Base-by-base conservation (phyloP, 768 basidiomycete genomes). In the Mycena pura region DNA sequence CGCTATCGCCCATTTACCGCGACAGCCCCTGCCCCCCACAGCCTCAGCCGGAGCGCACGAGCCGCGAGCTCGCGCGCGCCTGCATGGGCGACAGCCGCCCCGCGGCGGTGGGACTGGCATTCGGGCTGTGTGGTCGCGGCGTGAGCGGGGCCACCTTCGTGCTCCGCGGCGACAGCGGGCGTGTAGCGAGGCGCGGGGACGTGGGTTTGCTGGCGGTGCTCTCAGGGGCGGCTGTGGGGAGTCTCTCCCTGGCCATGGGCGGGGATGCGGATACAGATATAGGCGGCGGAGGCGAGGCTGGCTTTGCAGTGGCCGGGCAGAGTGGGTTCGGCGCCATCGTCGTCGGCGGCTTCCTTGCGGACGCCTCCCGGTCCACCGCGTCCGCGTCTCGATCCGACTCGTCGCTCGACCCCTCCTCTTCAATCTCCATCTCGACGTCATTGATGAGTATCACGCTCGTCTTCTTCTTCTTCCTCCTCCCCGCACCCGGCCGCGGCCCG, bases 391-490 rank as follows among this genome's bases (percentile, higher is more conserved):
- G n/a, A n/a, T n/a, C 40, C 40, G 11, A 10, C 7, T 43, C 40
- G 21, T 43, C 40, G 19, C 21, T 19, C 13, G 41, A 32, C 32
- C 40, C 40, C 8, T 55, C 59, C 58, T 60, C 64, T 51, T 62
- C 64, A 17, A 65, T 62, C 56, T 65, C 64, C 3, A 65, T 55
- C 45, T 27, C 31, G 21, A 54, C 51, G 34, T 65, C 60, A 17
- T 65, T 65, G 25, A 62, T 65, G 13, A 61, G 19, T 50, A 65
- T 65, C 9, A 45, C 41, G 39, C 45, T 61, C 60, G 44, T 61
- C 28, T 48, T 53, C 63, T 60, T 64, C 58, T 57, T 60, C 57
- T 17, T 36, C 31, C 24, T 25, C 41, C 19, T 39, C 19, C 24
- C 34, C 25, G 15, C 15, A 48, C 10, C 15, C 58, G 55, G 25